These are phyloP conservation scores for Fusarium neocosmosporiellum DNA, from an alignment of 2,329 filamentous ascomycete species.

Conservation along the genomic window DNA sequence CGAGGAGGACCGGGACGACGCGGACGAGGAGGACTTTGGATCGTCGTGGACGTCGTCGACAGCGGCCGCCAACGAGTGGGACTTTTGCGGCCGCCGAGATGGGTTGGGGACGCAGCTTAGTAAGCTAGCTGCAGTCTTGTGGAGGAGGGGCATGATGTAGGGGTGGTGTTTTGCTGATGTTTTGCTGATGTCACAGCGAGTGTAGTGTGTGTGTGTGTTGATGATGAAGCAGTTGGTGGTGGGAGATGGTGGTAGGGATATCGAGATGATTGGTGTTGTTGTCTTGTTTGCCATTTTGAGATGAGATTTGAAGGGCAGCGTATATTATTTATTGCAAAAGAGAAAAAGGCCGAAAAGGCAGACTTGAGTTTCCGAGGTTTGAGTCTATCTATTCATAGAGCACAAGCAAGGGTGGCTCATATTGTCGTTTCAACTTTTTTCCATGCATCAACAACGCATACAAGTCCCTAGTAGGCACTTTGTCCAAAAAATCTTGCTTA, in stretches of 20 bases:
- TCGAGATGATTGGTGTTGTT: not conserved
- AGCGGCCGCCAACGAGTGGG: conserved; percentile 23
- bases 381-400: not conserved
- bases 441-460: not conserved
- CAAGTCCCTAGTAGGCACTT: not conserved
- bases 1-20: conserved; percentile 19
- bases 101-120: conserved; percentile 24
- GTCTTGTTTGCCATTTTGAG: not conserved
- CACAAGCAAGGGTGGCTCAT: no score
- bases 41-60: conserved; percentile 12
- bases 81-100: conserved; percentile 9
- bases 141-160: conserved; percentile 29
- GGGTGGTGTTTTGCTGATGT: not conserved
- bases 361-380: conserved; percentile 1
- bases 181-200: conserved; percentile 27
- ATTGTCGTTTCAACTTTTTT: not conserved
- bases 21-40: conserved; percentile 17
- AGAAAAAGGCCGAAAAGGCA: not conserved
- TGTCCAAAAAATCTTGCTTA: not conserved
- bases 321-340: not conserved
- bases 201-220: not conserved
- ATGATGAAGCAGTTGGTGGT: not conserved
- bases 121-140: conserved; percentile 31
- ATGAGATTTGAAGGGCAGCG: not conserved
- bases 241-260: not conserved